Evolutionary conservation across 2,329 filamentous ascomycete genomes (phyloP).

Genomic region (Coleophoma cylindrospora): DNA sequence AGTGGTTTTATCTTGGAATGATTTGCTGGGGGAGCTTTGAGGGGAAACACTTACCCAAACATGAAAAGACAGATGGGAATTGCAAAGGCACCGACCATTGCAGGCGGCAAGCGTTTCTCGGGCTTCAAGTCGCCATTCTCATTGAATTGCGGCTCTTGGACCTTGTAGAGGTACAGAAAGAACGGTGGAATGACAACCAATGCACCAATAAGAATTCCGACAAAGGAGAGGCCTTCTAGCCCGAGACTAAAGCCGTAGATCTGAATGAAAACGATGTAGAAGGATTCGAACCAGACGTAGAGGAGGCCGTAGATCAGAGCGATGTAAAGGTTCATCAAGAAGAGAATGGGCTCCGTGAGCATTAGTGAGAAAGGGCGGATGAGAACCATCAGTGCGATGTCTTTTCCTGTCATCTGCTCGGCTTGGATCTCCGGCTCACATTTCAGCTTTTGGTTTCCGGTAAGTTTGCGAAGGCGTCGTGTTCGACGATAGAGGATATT

Average conservation of each 20-base stretch:
- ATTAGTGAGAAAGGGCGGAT: constrained; percentile 55
- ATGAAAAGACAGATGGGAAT: constrained; percentile 56
- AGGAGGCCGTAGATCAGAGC: constrained; percentile 57
- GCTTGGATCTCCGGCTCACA: constrained; percentile 57
- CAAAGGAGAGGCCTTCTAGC: constrained; percentile 52
- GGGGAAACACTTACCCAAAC: constrained; percentile 41
- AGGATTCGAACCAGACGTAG: constrained; percentile 60
- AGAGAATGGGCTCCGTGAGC: constrained; percentile 54
- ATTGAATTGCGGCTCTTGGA: constrained; percentile 40
- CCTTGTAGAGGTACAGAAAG: constrained; percentile 43
- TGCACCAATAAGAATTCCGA: constrained; percentile 46
- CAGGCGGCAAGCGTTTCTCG: constrained; percentile 48
- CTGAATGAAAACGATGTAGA: constrained; percentile 52
- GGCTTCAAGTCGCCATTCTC: constrained; percentile 41
- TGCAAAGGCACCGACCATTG: constrained; percentile 44
- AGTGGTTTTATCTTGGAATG: not conserved
- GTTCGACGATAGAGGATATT: constrained; percentile 40
- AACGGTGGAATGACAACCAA: constrained; percentile 43
- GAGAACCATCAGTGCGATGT: constrained; percentile 46
- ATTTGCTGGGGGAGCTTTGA: not conserved
- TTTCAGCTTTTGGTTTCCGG: constrained; percentile 44
- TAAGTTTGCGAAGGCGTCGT: constrained; percentile 36
- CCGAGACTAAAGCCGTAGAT: constrained; percentile 56
- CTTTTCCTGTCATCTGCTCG: constrained; percentile 37
- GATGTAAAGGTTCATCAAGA: constrained; percentile 57